These are phyloP conservation scores for Candida oleophila DNA, from an alignment of 805 yeast genomes.

Conservation along the genomic window DNA sequence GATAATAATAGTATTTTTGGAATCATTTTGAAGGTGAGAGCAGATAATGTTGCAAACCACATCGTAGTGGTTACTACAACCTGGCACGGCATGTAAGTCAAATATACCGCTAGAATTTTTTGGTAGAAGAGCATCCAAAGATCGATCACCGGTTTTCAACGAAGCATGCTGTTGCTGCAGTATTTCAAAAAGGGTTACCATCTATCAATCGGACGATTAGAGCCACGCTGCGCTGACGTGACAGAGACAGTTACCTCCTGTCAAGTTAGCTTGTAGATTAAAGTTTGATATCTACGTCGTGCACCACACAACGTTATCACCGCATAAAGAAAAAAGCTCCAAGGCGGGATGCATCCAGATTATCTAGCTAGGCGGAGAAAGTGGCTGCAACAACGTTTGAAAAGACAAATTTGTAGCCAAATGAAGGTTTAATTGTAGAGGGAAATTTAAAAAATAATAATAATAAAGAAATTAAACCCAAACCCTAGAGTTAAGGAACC, in stretches of 20 bases:
- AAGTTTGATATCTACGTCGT: conserved; percentile 1
- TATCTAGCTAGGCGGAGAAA: too few species aligned
- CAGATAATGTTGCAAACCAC: conserved; percentile 23
- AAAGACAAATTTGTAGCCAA: too few species aligned
- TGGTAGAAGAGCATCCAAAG: conserved; percentile 24
- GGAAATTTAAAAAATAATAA: too few species aligned
- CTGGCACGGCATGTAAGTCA: conserved; percentile 40
- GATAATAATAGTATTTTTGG: conserved; percentile 20
- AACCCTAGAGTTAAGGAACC: too few species aligned
- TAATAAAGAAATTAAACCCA: too few species aligned
- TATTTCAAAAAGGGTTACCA: conserved; percentile 34
- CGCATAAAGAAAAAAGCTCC: background rate
- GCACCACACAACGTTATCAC: conserved; percentile 1
- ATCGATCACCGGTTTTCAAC: too few species aligned
- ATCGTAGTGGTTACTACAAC: conserved; percentile 18
- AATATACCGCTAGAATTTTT: conserved; percentile 22
- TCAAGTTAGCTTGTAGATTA: too few species aligned
- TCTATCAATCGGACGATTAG: too few species aligned
- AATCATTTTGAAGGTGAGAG: conserved; percentile 23
- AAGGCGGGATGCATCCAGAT: background rate
- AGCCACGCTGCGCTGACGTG: too few species aligned
- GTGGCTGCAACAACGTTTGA: too few species aligned
- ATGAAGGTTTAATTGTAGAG: too few species aligned
- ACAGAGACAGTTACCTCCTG: too few species aligned
- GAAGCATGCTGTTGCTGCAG: conserved; percentile 24